Percentiles rank a stretch among this genome's conserved stretches.
Evolutionary conservation across 805 yeast genomes (phyloP).

Genomic region (Metschnikowia lunata): DNA sequence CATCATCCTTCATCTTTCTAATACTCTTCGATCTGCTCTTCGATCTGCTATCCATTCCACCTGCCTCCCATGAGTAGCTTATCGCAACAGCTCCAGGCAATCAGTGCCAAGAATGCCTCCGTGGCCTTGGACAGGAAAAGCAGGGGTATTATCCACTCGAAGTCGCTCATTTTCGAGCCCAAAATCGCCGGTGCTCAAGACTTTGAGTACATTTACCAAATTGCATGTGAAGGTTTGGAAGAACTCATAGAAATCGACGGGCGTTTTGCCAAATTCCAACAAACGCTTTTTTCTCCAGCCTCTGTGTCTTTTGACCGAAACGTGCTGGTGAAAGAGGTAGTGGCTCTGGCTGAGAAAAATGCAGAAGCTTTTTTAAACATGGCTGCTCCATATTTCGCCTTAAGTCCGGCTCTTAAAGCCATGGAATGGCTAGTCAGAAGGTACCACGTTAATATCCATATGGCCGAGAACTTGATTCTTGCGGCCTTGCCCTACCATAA

Average conservation of each 20-base stretch:
- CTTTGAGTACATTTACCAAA: slow-evolving; percentile 71
- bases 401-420: slow-evolving; percentile 74
- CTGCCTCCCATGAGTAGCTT: slow-evolving; percentile 49
- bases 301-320: slow-evolving; percentile 76
- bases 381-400: slow-evolving; percentile 69
- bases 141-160: slow-evolving; percentile 81
- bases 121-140: slow-evolving; percentile 81
- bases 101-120: slow-evolving; percentile 60
- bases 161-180: slow-evolving; percentile 82
- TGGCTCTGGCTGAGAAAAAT: slow-evolving; percentile 68
- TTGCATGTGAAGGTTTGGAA: slow-evolving; percentile 69
- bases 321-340: slow-evolving; percentile 74
- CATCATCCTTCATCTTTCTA: not conserved
- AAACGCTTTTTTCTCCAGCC: slow-evolving; percentile 77
- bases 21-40: not conserved
- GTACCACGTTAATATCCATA: slow-evolving; percentile 77
- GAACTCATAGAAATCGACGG: slow-evolving; percentile 69
- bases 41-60: not conserved
- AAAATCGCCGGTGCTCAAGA: slow-evolving; percentile 93
- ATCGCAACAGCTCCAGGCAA: slow-evolving; percentile 75
- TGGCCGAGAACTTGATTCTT: slow-evolving; percentile 66
- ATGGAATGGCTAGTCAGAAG: slow-evolving; percentile 95
- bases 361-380: slow-evolving; percentile 70
- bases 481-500: slow-evolving; percentile 78
- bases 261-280: slow-evolving; percentile 66